phyloP scores from a whole-genome alignment of 345 rosid species.

The Pelargonium nanum region DNA sequence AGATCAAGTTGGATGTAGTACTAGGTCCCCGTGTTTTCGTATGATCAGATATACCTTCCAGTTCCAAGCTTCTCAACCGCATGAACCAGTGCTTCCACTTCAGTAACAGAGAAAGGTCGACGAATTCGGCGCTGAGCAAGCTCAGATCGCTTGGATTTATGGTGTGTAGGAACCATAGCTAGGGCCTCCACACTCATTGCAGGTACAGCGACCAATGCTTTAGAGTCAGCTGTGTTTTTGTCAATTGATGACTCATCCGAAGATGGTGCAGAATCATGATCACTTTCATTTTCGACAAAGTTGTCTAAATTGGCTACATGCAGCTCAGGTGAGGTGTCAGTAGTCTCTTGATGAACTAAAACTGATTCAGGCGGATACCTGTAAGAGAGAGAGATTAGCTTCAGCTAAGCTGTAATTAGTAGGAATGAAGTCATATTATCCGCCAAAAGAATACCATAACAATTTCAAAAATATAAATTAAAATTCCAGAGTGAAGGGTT shows the following conservation, averaged over 20 bases:
- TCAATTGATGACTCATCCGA: slow-evolving; percentile 29
- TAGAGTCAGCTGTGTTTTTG: slow-evolving; percentile 42
- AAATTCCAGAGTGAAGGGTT: neutral
- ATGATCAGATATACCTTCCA: slow-evolving; percentile 52
- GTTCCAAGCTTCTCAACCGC: slow-evolving; percentile 99
- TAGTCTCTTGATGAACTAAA: slow-evolving; percentile 17
- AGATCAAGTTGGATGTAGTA: neutral
- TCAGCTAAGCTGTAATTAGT: neutral
- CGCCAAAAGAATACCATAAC: neutral
- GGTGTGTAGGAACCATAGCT: slow-evolving; percentile 47
- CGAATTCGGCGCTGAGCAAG: slow-evolving; percentile 91
- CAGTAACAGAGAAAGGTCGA: slow-evolving; percentile 91
- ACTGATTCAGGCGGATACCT: slow-evolving; percentile 36
- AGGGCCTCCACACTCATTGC: slow-evolving; percentile 51
- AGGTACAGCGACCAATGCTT: slow-evolving; percentile 59
- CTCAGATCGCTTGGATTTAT: slow-evolving; percentile 69
- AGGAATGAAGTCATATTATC: neutral
- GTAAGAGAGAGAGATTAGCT: neutral
- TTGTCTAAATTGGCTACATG: slow-evolving; percentile 30
- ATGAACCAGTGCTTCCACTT: slow-evolving; percentile 94
- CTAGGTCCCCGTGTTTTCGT: too few species aligned
- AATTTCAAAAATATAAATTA: neutral
- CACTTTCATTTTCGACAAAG: slow-evolving; percentile 71
- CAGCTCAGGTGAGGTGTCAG: slow-evolving; percentile 28
- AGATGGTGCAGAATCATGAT: slow-evolving; percentile 78